phyloP scores from a whole-genome alignment of 805 yeast genomes.

The Maudiozyma turicensis region DNA sequence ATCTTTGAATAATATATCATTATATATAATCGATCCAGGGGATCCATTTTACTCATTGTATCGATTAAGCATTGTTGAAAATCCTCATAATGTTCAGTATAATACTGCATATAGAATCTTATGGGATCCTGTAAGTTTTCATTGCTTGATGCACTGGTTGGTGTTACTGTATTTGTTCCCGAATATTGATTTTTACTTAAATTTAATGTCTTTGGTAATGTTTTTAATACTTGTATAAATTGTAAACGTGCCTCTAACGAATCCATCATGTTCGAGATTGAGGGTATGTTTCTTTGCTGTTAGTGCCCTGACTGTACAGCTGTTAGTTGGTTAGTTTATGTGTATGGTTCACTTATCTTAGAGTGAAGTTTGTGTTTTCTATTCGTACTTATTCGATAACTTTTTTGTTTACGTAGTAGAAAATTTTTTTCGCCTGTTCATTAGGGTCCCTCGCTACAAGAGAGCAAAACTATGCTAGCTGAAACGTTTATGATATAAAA shows the following conservation, averaged over 20 bases:
- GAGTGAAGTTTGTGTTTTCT: too few relatives aligned
- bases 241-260: conserved; percentile 79
- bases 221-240: conserved; percentile 55
- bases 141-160: conserved; percentile 25
- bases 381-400: too few relatives aligned
- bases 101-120: conserved; percentile 22
- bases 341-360: too few relatives aligned
- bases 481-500: too few relatives aligned
- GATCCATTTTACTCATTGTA: conserved; percentile 22
- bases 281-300: too few relatives aligned
- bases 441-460: too few relatives aligned
- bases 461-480: too few relatives aligned
- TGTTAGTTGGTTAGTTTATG: too few relatives aligned
- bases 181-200: not conserved
- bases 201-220: conserved; percentile 44
- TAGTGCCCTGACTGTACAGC: too few relatives aligned
- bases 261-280: conserved; percentile 44
- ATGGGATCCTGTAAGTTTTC: conserved; percentile 33
- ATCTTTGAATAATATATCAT: conserved; percentile 12
- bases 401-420: too few relatives aligned
- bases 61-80: conserved; percentile 28
- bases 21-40: conserved; percentile 23
- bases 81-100: conserved; percentile 26
- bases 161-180: not conserved
- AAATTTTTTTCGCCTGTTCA: too few relatives aligned